A percentile compares a stretch with the other conserved stretches of the same genome.
These are phyloP conservation scores for Gossypium arboreum DNA, from an alignment of 345 rosid genomes.

Conservation along the genomic window DNA sequence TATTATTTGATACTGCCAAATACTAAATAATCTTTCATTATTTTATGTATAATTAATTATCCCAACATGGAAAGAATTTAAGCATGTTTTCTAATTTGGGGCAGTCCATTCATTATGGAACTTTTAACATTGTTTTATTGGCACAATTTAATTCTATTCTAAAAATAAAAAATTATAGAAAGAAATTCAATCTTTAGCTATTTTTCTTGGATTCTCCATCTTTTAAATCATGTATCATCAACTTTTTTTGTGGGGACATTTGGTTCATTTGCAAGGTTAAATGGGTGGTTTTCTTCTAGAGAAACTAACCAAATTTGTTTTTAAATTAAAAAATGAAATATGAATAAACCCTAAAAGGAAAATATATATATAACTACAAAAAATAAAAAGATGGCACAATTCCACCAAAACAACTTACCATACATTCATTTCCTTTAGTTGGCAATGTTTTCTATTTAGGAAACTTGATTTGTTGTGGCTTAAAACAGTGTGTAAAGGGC, in stretches of 20 bases:
- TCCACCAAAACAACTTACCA: background rate
- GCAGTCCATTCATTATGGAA: background rate
- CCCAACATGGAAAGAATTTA: background rate
- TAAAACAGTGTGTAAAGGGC: too few relatives aligned
- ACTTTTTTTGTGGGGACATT: background rate
- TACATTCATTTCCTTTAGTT: background rate
- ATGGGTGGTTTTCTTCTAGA: too few relatives aligned
- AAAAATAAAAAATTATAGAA: background rate
- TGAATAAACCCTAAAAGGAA: too few relatives aligned
- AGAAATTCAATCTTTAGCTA: background rate
- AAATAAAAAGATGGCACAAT: background rate
- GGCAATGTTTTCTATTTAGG: background rate
- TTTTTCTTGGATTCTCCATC: background rate
- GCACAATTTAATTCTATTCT: background rate
- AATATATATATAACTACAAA: too few relatives aligned
- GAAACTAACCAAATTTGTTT: too few relatives aligned
- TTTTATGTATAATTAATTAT: conserved; percentile 5
- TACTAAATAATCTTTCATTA: background rate
- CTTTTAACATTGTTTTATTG: conserved; percentile 10
- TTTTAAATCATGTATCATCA: too few relatives aligned
- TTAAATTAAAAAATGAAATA: too few relatives aligned
- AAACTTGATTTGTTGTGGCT: background rate
- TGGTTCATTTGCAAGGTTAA: too few relatives aligned
- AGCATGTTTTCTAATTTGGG: background rate
- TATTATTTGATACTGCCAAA: background rate